Percentiles rank a stretch among this genome's conserved stretches.
phyloP scores from a whole-genome alignment of 306 rosid species.

The Cucurbita moschata region DNA sequence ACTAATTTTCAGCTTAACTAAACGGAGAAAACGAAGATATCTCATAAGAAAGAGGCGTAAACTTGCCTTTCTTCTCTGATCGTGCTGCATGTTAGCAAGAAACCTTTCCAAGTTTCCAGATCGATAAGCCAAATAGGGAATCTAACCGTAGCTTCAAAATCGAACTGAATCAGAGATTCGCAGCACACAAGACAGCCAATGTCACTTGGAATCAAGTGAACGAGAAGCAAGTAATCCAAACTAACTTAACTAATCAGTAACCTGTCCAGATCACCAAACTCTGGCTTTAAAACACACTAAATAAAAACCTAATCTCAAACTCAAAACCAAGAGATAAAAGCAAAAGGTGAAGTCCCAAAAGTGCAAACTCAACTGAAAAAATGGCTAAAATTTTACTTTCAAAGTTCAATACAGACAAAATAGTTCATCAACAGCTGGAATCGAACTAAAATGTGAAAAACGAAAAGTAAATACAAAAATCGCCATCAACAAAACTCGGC shows the following conservation, averaged over 20 bases:
- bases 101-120: constrained; percentile 29
- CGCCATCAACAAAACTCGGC: constrained; percentile 11
- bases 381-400: constrained; percentile 9
- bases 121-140: constrained; percentile 23
- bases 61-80: constrained; percentile 85
- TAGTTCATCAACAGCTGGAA: background rate
- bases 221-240: constrained; percentile 22
- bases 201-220: constrained; percentile 17
- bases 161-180: constrained; percentile 27
- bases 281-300: background rate
- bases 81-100: constrained; percentile 55
- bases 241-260: constrained; percentile 8
- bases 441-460: constrained; percentile 10
- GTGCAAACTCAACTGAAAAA: constrained; percentile 8
- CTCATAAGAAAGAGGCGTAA: constrained; percentile 3
- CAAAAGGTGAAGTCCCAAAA: constrained; percentile 8
- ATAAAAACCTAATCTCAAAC: constrained; percentile 5
- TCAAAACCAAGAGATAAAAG: constrained; percentile 8
- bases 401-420: constrained; percentile 8
- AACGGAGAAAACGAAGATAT: background rate
- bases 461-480: background rate
- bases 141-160: constrained; percentile 20
- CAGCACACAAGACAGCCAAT: background rate
- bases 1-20: background rate
- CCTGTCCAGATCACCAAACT: constrained; percentile 19